Conservation (phyloP, 352 stramenopile genomes). For the Elongisporangium prolatum region DNA sequence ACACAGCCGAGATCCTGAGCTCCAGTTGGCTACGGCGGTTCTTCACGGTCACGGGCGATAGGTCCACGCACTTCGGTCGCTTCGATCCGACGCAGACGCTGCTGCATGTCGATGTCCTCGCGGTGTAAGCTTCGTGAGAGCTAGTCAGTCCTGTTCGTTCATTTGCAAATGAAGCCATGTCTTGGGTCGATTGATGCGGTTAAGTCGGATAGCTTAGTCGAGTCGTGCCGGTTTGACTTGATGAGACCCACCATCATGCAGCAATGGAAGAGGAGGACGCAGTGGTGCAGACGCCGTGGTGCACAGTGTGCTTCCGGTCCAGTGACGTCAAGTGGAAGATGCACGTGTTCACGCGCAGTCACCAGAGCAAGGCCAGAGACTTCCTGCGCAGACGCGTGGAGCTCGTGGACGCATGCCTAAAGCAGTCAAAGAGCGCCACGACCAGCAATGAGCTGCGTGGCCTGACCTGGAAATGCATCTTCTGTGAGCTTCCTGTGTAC, state of each 20-base stretch:
- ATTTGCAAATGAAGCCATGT: background rate
- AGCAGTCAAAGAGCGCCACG: conserved; percentile 1
- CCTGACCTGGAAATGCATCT: conserved; percentile 18
- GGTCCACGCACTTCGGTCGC: conserved; percentile 26
- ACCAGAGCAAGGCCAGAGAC: conserved; percentile 36
- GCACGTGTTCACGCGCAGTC: conserved; percentile 56
- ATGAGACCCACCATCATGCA: background rate
- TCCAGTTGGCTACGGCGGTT: conserved; percentile 36
- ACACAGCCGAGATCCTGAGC: conserved; percentile 48
- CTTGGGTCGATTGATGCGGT: background rate
- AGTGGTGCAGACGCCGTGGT: conserved; percentile 39
- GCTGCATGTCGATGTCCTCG: background rate
- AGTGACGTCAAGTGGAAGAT: conserved; percentile 61
- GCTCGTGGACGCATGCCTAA: conserved; percentile 12
- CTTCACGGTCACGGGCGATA: conserved; percentile 39
- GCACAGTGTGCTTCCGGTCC: conserved; percentile 50
- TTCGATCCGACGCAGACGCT: conserved; percentile 11
- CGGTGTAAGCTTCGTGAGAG: background rate
- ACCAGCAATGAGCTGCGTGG: background rate
- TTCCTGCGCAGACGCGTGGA: conserved; percentile 31
- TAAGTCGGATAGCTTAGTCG: background rate
- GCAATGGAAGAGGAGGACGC: conserved; percentile 11
- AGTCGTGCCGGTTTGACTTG: background rate
- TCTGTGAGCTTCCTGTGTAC: conserved; percentile 33
- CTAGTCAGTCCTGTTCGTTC: no score